Evolutionary conservation across 495 filamentous ascomycete species (phyloP).

Genomic region (Daldinia bambusicola): DNA sequence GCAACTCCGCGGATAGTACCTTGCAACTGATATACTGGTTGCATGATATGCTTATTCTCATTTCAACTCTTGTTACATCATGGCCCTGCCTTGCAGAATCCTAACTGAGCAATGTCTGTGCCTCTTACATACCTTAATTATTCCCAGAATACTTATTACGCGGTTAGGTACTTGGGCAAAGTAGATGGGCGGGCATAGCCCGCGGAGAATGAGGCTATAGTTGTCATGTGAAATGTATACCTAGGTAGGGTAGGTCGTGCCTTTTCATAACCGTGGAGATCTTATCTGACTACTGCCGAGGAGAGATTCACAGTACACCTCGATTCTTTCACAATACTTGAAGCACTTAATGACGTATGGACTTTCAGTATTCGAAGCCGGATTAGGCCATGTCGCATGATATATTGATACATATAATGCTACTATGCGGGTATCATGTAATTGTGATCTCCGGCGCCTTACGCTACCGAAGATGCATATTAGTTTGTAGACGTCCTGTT

Average conservation of each 20-base stretch:
- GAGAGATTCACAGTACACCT: neutral
- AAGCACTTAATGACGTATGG: neutral
- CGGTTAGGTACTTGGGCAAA: slow-evolving; percentile 20
- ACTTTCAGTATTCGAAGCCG: neutral
- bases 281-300: neutral
- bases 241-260: neutral
- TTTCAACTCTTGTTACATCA: neutral
- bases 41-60: slow-evolving; percentile 8
- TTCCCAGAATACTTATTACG: too few relatives aligned
- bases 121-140: neutral
- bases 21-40: slow-evolving; percentile 21
- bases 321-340: neutral
- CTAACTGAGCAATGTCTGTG: slow-evolving; percentile 11
- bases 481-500: neutral
- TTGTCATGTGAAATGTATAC: too few relatives aligned
- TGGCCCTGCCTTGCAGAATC: slow-evolving; percentile 13
- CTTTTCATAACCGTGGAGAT: slow-evolving; percentile 13
- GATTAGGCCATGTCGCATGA: neutral
- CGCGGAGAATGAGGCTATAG: too few relatives aligned
- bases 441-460: neutral
- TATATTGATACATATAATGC: neutral
- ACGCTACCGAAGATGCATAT: neutral
- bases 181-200: slow-evolving; percentile 13
- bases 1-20: slow-evolving; percentile 18
- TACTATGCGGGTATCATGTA: neutral